Evolutionary conservation across 129 eudicot genomes (phyloP), one percentile per base, ranked within the genome.

Genomic region (Artemisia argyi): DNA sequence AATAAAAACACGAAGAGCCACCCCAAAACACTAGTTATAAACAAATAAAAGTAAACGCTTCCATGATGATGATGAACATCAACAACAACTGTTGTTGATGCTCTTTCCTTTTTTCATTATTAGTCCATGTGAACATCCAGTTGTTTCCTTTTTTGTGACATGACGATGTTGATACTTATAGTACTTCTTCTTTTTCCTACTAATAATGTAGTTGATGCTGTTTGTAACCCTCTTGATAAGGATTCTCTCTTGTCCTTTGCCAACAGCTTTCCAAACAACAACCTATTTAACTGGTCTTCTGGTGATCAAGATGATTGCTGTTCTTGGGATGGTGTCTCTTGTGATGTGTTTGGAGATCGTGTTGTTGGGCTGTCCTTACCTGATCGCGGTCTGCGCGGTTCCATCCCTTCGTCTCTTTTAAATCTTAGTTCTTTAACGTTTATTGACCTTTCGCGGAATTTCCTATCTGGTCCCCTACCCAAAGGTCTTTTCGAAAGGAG

Each of bases 301-400:
- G 22, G 22, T 4, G 57, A 3, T 12, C 44, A 26, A 2, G 65
- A 10, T 11, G 65, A 85, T 47, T 89, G 96, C 69, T 89, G 96
- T 59, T 18, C 7, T 8, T 86, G 96, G 96, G 85, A 80, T 49
- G 96, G 92, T 2, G 68, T 89, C 28, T 20, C 35, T 11, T 89
- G 96, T 60, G 88, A 82, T 67, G 63, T 5, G 19, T 22, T 64
- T 14, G 1, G 56, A 1, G 78, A 78, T 15, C 78, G 87, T 46
- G 91, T 87, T 0, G 71, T 52, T 61, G 13, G 44, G 19, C 53
- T 90, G 22, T 80, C 68, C 57, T 73, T 90, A 1, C 91, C 96
- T 3, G 70, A 65, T 11, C 69, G 69, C 30, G 84, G 89, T 14
- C 84, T 89, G 20, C 20, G 19, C 0, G 93, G 93, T 0, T 10